Base-by-base conservation (phyloP, 345 rosid genomes). In the Syzygium oleosum region DNA sequence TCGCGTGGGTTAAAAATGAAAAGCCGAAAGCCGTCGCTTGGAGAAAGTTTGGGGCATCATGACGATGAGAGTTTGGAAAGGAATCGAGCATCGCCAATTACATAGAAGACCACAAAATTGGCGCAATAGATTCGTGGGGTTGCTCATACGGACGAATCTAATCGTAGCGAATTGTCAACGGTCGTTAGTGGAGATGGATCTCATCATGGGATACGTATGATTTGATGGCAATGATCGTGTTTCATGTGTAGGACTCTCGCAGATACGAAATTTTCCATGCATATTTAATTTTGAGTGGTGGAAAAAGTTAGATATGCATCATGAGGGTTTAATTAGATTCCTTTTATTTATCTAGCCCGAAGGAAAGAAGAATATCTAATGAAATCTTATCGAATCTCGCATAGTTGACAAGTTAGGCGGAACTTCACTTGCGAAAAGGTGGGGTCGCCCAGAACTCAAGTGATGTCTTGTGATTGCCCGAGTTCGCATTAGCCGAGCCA, bases 221-320 rank as follows among this genome's bases (percentile, higher is more conserved):
- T 61, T 61, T n/a, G 34, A 61, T 0, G 2, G 9, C 38, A 14
- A 15, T 52, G 54, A 5, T 14, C 6, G 54, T 14, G 73, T 19
- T 61, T 61, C 34, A 0, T 12, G 16, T 17, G 0, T 61, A 4
- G 16, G 29, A 2, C 9, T 61, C 6, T 2, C 15, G 14, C 5
- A 14, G 5, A 52, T 52, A 15, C 46, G 6, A 16, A 14, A 52
- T 4, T 7, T n/a, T n/a, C 5, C 10, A 1, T 0, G 9, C 9
- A 61, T 13, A 3, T n/a, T n/a, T 6, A 61, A n/a, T 61, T 61
- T n/a, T n/a, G 31, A 61, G 38, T 61, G 73, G 6, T n/a, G 38
- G 38, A n/a, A 3, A 13, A n/a, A n/a, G 5, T 3, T n/a, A n/a
- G 73, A 14, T 7, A 3, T 3, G 38, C 19, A 61, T 59, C 34